Conservation (phyloP, 805 yeast genomes). For the Cyberlindnera japonica region DNA sequence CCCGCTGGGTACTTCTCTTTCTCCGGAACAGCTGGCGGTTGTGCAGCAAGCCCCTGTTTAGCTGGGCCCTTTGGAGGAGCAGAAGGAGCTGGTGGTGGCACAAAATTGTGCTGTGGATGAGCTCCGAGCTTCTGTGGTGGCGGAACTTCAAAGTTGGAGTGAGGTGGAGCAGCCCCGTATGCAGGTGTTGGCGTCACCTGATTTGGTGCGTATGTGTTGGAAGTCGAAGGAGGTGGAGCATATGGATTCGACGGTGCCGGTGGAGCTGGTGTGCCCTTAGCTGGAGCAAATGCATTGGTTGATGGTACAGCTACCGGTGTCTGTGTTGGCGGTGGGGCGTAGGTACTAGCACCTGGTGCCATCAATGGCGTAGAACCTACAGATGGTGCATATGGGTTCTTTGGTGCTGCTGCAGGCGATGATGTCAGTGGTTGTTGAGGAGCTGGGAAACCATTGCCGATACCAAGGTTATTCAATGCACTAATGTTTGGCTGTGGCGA, state of each 20-base stretch:
- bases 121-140: too few species aligned
- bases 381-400: conserved; percentile 36
- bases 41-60: conserved; percentile 7
- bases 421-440: conserved; percentile 30
- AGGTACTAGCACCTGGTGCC: conserved; percentile 25
- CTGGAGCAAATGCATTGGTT: conserved; percentile 29
- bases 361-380: conserved; percentile 23
- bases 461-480: conserved; percentile 10
- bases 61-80: conserved; percentile 16
- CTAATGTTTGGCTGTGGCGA: conserved; percentile 21
- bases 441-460: conserved; percentile 29
- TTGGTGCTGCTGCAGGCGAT: conserved; percentile 22
- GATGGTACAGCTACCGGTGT: conserved; percentile 23
- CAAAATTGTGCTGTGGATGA: too few species aligned
- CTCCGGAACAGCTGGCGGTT: conserved; percentile 13
- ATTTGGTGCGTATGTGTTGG: too few species aligned
- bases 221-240: too few species aligned
- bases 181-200: too few species aligned
- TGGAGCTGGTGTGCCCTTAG: conserved; percentile 23
- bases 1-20: conserved; percentile 49
- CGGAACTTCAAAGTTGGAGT: too few species aligned
- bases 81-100: too few species aligned
- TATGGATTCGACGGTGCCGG: too few species aligned
- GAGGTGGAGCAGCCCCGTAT: too few species aligned
- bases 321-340: conserved; percentile 32